phyloP scores from a whole-genome alignment of 108 stramenopile species.

The Stephanodiscus triporus region DNA sequence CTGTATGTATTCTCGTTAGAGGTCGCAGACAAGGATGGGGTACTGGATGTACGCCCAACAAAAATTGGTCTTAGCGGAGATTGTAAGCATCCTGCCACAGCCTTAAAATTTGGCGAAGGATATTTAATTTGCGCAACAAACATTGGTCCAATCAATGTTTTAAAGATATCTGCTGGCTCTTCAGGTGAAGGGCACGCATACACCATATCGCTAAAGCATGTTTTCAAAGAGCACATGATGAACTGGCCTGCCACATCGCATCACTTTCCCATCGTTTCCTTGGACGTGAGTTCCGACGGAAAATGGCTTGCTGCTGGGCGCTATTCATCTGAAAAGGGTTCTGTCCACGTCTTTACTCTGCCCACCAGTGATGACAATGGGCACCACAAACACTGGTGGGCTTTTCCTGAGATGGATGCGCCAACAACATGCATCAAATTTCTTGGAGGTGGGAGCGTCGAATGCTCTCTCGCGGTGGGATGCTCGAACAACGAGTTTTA shows the following conservation, averaged over 20 bases:
- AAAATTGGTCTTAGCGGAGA: constrained; percentile 34
- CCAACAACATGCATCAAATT: constrained; percentile 64
- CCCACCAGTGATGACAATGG: constrained; percentile 17
- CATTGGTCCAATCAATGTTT: constrained; percentile 46
- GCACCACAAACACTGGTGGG: constrained; percentile 66
- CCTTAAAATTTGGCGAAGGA: constrained; percentile 37
- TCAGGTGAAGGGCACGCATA: constrained; percentile 1
- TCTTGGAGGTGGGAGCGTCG: constrained; percentile 40
- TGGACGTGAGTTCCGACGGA: constrained; percentile 55
- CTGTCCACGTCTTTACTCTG: constrained; percentile 59
- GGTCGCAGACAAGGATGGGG: constrained; percentile 35
- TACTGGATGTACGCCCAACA: constrained; percentile 41
- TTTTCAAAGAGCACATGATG: constrained; percentile 38
- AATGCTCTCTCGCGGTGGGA: constrained; percentile 65
- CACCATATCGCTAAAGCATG: constrained; percentile 30
- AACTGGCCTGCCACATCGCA: constrained; percentile 23
- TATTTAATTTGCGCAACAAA: constrained; percentile 51
- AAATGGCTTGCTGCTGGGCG: constrained; percentile 65
- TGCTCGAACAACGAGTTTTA: constrained; percentile 66
- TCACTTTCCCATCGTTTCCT: constrained; percentile 32
- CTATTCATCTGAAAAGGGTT: constrained; percentile 44
- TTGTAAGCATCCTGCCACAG: constrained; percentile 36
- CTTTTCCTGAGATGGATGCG: constrained; percentile 67
- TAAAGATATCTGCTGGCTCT: constrained; percentile 23
- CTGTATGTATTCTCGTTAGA: constrained; percentile 56